Evolutionary conservation across 192 early-diverging fungal species (phyloP), one percentile per base, ranked within the genome.

Genomic region (Gaertneriomyces sp.): DNA sequence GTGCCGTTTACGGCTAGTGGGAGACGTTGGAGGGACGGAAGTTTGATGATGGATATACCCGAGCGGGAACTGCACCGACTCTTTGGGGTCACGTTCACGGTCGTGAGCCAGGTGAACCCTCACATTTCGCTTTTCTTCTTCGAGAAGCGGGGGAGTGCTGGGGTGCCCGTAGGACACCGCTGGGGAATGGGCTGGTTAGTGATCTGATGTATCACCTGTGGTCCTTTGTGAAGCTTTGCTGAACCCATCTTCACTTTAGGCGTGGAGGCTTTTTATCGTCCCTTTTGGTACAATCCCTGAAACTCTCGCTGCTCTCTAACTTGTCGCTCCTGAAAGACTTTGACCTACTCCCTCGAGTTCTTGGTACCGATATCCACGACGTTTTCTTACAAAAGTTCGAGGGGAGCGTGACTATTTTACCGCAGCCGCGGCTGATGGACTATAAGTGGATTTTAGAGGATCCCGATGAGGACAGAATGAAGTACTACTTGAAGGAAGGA

Each of bases 301-400:
- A 90, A 66, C 83, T 96, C 11, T 93, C 95, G 44, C 74, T 96
- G 14, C 87, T 81, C 44, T 94, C 96, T 69, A 93, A 90, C 88
- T 72, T 95, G 42, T 81, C 89, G 16, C 79, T 93, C 9, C 71
- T 93, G 12, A 72, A 90, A 68, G 91, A 95, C 58, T 64, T 94
- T 12, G 79, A 88, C 57, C 72, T 98, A 16, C 70, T 94, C 42
- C 95, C 95, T 4, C 78, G 76, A 42, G 56, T 91, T 43, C 77
- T 90, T 61, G 80, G 82, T 51, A 90, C 89, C 53, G 90, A 95
- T 74, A 85, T 91, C 81, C 88, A 89, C 33, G 83, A 80, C 55
- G 74, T 98, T 4, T 95, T 88, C 84, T 74, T 93, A 60, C 95
- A 98, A 70, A 87, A 85, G 64, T 94, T 95, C 78, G 89, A 93